These are phyloP conservation scores for Coemansia sp. DNA, from an alignment of 192 early-diverging fungal genomes.

Conservation along the genomic window DNA sequence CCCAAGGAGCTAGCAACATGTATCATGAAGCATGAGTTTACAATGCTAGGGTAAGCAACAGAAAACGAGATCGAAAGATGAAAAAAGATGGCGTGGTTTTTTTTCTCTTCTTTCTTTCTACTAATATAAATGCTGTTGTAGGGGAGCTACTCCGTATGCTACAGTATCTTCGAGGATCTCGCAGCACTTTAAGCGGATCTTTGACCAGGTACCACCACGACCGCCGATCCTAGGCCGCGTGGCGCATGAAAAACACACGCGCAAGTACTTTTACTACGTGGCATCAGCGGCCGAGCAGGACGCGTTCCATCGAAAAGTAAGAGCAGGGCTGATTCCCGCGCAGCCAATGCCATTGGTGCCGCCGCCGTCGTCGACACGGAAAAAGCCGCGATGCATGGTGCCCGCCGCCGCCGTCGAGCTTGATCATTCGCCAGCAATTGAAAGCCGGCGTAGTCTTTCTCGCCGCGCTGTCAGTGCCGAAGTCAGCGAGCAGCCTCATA, in stretches of 20 bases:
- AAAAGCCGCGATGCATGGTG: constrained; percentile 49
- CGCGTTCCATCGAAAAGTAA: constrained; percentile 43
- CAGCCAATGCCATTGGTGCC: constrained; percentile 13
- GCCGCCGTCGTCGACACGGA: constrained; percentile 9
- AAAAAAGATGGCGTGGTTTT: constrained; percentile 9
- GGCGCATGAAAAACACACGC: constrained; percentile 66
- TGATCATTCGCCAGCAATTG: constrained; percentile 17
- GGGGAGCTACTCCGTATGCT: constrained; percentile 82
- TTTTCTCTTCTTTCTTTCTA: neutral
- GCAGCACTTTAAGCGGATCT: constrained; percentile 82
- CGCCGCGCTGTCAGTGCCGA: constrained; percentile 39
- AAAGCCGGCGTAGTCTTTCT: constrained; percentile 15
- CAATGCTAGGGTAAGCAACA: constrained; percentile 65
- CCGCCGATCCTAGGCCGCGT: constrained; percentile 70
- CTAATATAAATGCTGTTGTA: constrained; percentile 24
- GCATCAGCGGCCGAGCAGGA: constrained; percentile 54
- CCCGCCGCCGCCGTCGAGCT: constrained; percentile 46
- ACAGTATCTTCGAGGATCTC: constrained; percentile 89
- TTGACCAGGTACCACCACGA: constrained; percentile 72
- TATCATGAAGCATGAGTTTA: constrained; percentile 77
- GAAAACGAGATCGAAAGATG: constrained; percentile 21
- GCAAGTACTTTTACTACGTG: constrained; percentile 77
- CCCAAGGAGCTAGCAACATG: constrained; percentile 78
- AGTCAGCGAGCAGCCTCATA: neutral
- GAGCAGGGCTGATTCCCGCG: constrained; percentile 36